phyloP scores from a whole-genome alignment of 177 flowering plant genomes.

The Vitis hybrid region DNA sequence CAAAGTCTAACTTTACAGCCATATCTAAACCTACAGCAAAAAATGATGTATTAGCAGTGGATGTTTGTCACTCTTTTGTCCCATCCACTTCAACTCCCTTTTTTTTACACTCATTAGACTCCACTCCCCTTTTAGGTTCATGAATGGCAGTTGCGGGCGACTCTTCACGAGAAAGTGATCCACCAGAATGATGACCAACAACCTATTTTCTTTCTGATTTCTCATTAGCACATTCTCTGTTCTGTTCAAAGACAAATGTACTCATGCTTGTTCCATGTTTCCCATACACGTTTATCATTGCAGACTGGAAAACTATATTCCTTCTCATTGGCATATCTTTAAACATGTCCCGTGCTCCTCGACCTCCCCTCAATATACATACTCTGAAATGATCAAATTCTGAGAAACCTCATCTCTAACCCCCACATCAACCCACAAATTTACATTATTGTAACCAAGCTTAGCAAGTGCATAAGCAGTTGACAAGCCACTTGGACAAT shows the following conservation, averaged over 20 bases:
- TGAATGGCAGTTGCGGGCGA: slow-evolving; percentile 11
- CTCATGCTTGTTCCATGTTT: slow-evolving; percentile 16
- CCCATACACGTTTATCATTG: neutral
- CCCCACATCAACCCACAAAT: too few relatives aligned
- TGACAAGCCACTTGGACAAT: too few relatives aligned
- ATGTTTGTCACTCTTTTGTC: slow-evolving; percentile 38
- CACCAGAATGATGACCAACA: slow-evolving; percentile 10
- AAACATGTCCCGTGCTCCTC: too few relatives aligned
- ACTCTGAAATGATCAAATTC: too few relatives aligned
- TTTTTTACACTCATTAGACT: slow-evolving; percentile 22
- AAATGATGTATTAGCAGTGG: slow-evolving; percentile 33
- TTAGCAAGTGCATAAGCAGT: too few relatives aligned
- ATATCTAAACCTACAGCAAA: slow-evolving; percentile 33
- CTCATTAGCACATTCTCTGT: slow-evolving; percentile 18
- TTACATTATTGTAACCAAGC: too few relatives aligned
- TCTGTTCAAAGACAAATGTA: slow-evolving; percentile 13
- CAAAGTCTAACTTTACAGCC: slow-evolving; percentile 65
- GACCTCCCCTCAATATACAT: too few relatives aligned
- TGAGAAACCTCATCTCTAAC: too few relatives aligned
- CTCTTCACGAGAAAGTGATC: slow-evolving; percentile 8
- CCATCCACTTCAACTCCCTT: slow-evolving; percentile 32
- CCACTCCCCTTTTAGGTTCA: slow-evolving; percentile 18
- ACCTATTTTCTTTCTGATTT: slow-evolving; percentile 26
- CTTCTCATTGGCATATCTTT: too few relatives aligned
- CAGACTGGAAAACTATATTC: too few relatives aligned